Evolutionary conservation across 2,329 filamentous ascomycete genomes (phyloP), one percentile per base, ranked within the genome.

Genomic region (Biscogniauxia mediterranea): DNA sequence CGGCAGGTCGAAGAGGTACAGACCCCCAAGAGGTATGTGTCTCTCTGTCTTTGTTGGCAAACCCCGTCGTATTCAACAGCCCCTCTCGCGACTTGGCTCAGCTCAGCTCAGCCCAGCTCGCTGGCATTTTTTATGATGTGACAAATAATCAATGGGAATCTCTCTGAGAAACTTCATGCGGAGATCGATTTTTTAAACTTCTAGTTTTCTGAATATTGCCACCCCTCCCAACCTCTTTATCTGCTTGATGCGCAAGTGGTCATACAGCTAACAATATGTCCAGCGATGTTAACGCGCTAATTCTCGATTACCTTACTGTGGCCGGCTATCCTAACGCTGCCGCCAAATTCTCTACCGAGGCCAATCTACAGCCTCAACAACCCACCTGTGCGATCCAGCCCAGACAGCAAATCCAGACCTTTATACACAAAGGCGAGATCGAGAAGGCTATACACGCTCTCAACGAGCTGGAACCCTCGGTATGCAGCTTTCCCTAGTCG

Each of bases 71-170:
- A 23, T 28, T 11, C n/a, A 25, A 19, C 38, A 5, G 0, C 60
- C 55, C 60, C 38, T 53, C 56, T 59, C 54, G 59, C 25, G 54
- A 25, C 54, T 72, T 58, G 23, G 23, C 5, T 23, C 23, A 23
- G 23, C 23, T 23, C 23, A 23, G 23, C 5, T 23, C 23, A 23
- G 23, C 23, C 23, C 23, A 23, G 56, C 32, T 58, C 54, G 25
- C 9, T 23, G 55, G 59, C 17, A 28, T 59, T 65, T 64, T 32
- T 71, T 67, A 71, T 72, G 72, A 69, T 75, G 72, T 60, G 96
- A 91, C 82, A 84, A 80, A 80, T 84, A 88, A 89, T 91, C 89
- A 96, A 97, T 99, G 95, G 95, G 95, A 99, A 99, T 99, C 95
- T 99, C 96, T 99, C 95, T 90, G 92, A 98, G 91, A 85, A 86